Base-by-base conservation (phyloP, 768 basidiomycete genomes). In the Lactarius evosmus region DNA sequence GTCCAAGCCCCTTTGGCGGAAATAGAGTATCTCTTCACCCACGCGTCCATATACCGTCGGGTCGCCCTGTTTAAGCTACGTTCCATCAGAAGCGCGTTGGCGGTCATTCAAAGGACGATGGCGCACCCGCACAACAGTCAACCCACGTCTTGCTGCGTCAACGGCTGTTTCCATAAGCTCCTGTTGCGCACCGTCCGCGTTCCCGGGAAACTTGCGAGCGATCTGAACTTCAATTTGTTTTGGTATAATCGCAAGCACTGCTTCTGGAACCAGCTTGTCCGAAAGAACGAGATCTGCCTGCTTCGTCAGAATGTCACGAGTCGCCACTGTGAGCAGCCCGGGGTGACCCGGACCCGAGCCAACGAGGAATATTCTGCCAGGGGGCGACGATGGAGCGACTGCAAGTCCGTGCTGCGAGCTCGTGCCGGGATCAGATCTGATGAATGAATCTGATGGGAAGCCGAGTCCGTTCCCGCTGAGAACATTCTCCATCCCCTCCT, bases 321-420 rank as follows among this genome's bases (percentile, higher is more conserved):
- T 91, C 1, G 95, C 92, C 8, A 91, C 75, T 1, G 97, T 98
- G 57, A 99, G 85, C 19, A 99, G 82, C 3, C 91, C 89, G 0
- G 96, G 94, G 67, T 96, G 94, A 4, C 97, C 97, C 1, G 97
- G 95, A 2, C 97, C 97, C 16, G 95, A 96, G 4, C 97, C 95
- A 32, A 95, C 87, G 17, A 99, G 86, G 49, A 93, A 78, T 60
- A 98, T 97, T n/a, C 83, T 80, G 1, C 95, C 96, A 33, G 70
- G 75, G 16, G 67, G 60, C 4, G 69, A 55, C 53, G 73, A 75
- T 0, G 70, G 70, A 36, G 76, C 65, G 19, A 67, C 41, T 0
- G 61, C 40, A 27, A 74, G 60, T 11, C 70, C 69, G 53, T 76
- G 71, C 11, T 69, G 55, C 25, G 71, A 71, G 40, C 34, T 53